These are phyloP conservation scores for Blastobotrys elegans DNA, from an alignment of 1,139 yeast species.

Conservation along the genomic window DNA sequence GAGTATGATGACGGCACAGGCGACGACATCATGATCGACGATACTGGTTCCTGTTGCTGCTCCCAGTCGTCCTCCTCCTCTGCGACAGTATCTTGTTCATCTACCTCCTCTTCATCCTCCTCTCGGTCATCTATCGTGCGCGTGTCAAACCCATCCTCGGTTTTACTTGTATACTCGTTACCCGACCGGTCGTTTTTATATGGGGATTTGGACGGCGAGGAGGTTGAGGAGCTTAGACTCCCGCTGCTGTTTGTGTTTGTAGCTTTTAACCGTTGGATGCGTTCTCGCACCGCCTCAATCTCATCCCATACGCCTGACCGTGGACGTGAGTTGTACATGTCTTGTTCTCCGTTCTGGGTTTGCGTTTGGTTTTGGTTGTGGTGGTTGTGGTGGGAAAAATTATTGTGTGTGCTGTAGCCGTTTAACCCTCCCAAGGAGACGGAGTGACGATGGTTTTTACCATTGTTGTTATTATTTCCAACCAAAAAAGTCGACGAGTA, in stretches of 20 bases:
- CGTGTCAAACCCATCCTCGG: not conserved
- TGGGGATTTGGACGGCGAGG: not conserved
- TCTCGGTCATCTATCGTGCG: not conserved
- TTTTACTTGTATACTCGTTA: not conserved
- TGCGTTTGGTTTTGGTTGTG: not conserved
- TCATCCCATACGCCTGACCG: conserved; percentile 17
- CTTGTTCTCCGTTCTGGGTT: not conserved
- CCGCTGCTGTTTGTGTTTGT: not conserved
- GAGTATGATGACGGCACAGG: conserved; percentile 3
- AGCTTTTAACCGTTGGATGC: conserved; percentile 14
- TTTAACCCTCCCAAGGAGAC: conserved; percentile 4
- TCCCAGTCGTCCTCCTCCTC: conserved; percentile 7
- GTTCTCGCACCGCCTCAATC: conserved; percentile 16
- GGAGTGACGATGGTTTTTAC: conserved; percentile 7
- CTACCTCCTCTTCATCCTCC: not conserved
- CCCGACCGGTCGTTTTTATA: not conserved
- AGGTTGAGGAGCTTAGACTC: conserved; percentile 1
- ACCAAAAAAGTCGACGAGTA: too few species aligned
- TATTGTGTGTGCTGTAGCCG: not conserved
- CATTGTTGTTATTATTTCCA: not conserved
- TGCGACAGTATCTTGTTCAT: not conserved
- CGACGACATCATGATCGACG: conserved; percentile 6
- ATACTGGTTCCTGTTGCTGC: conserved; percentile 10
- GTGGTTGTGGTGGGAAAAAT: not conserved
- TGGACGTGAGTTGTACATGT: not conserved